Evolutionary conservation across 1,284 basidiomycete genomes (phyloP), one percentile per base, ranked within the genome.

Genomic region (Microbotryomycetes sp.): DNA sequence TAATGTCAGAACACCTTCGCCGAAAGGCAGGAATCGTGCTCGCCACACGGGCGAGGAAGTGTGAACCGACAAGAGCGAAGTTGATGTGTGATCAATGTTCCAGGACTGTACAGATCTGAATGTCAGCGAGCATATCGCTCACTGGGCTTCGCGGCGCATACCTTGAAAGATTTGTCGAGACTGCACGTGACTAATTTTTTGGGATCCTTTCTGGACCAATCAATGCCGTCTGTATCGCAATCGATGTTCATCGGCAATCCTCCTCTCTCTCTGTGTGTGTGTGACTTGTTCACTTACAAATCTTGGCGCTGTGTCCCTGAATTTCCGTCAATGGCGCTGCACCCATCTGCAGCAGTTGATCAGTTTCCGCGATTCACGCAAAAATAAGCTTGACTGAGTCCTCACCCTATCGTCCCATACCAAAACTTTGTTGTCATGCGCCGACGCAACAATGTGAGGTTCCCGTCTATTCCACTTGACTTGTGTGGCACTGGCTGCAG

Each of bases 401-500:
- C 79, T 56, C 67, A 89, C 88, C 63, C 90, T 81, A 62, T 87
- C 82, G 72, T 93, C 90, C 90, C 90, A 92, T 30, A 92, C 84
- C 48, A 89, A 76, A 1, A 93, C 87, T 67, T 87, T 81, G 65
- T 88, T 86, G 57, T 83, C 81, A 72, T 96, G 91, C 1, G 90
- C 86, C 2, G 89, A 92, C 0, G 92, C 92, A 1, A 97, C 79
- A 5, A 93, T 78, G 67, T 94, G 85, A 5, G 85, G 81, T 69
- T 93, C 86, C 70, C 86, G 83, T 15, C 89, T 81, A 72, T 93
- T 96, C 89, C 91, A 97, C 76, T 96, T 96, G 60, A 96, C 89
- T 75, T 97, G 92, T 0, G 92, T 96, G 0, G 87, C 88, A n/a
- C 82, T 84, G 23, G 84, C 88, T 89, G 66, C 21, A 60, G 47